Conservation (phyloP, 169 alveolate genomes). For the Toxoplasma gondii region DNA sequence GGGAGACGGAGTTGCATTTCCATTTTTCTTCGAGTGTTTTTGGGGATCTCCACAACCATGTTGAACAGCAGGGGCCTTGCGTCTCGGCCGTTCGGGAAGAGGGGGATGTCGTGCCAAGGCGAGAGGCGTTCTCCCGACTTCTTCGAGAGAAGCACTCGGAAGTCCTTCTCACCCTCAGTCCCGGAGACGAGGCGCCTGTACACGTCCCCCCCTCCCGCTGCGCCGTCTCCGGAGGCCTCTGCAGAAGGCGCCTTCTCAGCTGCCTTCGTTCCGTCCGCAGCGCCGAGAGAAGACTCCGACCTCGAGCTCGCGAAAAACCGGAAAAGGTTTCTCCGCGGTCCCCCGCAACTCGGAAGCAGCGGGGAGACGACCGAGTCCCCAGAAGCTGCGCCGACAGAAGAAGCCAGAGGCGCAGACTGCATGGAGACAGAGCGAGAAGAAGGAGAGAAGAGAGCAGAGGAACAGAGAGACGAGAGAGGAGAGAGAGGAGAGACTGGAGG, state of each 20-base stretch:
- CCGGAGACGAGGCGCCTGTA: background rate
- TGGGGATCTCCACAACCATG: background rate
- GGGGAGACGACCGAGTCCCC: no score
- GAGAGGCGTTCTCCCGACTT: background rate
- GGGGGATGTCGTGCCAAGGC: slow-evolving; percentile 2
- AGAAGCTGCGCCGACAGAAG: no score
- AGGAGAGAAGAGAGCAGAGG: background rate
- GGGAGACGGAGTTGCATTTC: background rate
- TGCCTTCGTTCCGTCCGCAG: no score
- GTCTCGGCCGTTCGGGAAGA: background rate
- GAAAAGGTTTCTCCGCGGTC: no score
- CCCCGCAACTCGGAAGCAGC: no score
- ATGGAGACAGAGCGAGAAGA: no score
- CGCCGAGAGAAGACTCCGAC: no score
- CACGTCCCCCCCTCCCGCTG: background rate
- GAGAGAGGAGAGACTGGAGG: no score
- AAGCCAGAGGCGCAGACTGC: no score
- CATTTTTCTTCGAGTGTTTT: background rate
- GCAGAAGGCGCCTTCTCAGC: no score
- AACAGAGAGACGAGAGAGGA: background rate
- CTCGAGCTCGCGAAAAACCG: no score
- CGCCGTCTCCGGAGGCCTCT: background rate
- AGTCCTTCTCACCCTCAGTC: background rate
- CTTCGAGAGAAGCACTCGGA: background rate
- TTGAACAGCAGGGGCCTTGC: background rate